Percentiles rank a stretch among this genome's conserved stretches.
phyloP scores from a whole-genome alignment of 495 filamentous ascomycete genomes.

The Hypoxylon fragiforme region DNA sequence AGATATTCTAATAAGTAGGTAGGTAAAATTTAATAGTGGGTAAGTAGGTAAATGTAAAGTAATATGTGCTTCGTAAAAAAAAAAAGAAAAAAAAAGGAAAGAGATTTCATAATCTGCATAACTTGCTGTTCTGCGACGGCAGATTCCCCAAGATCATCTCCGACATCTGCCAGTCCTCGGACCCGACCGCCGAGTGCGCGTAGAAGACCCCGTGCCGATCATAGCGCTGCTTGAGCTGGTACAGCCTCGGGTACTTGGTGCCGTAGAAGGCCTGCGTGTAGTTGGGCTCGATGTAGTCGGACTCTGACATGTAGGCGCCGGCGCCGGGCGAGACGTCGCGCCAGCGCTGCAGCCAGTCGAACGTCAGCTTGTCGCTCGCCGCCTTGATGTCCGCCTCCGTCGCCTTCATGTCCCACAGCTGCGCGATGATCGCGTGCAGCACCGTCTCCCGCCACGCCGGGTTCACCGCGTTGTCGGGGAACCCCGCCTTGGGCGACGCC shows the following conservation, averaged over 20 bases:
- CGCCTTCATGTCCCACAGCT: constrained; percentile 40
- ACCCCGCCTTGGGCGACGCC: constrained; percentile 35
- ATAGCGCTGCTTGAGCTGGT: constrained; percentile 50
- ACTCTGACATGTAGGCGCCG: constrained; percentile 50
- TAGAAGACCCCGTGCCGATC: constrained; percentile 58
- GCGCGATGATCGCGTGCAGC: constrained; percentile 48
- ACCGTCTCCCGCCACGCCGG: constrained; percentile 48
- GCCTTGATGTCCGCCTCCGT: constrained; percentile 41
- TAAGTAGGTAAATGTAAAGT: too few species aligned
- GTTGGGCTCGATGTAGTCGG: constrained; percentile 58
- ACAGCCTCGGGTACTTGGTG: constrained; percentile 45
- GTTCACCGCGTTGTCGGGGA: constrained; percentile 42
- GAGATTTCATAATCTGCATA: constrained; percentile 28
- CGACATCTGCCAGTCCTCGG: constrained; percentile 47
- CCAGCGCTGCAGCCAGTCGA: constrained; percentile 50
- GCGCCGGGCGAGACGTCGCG: constrained; percentile 44
- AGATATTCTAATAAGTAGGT: too few species aligned
- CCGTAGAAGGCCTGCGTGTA: constrained; percentile 63
- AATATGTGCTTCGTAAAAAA: too few species aligned
- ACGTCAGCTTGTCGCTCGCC: constrained; percentile 53
- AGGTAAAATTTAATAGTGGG: too few species aligned
- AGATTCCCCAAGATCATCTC: constrained; percentile 35
- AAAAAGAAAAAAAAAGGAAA: too few species aligned
- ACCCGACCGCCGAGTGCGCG: constrained; percentile 55
- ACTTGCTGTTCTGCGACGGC: constrained; percentile 33